Percentiles rank a stretch among this genome's conserved stretches.
Evolutionary conservation across 2,329 filamentous ascomycete species (phyloP).

Genomic region (Alternaria sp.): DNA sequence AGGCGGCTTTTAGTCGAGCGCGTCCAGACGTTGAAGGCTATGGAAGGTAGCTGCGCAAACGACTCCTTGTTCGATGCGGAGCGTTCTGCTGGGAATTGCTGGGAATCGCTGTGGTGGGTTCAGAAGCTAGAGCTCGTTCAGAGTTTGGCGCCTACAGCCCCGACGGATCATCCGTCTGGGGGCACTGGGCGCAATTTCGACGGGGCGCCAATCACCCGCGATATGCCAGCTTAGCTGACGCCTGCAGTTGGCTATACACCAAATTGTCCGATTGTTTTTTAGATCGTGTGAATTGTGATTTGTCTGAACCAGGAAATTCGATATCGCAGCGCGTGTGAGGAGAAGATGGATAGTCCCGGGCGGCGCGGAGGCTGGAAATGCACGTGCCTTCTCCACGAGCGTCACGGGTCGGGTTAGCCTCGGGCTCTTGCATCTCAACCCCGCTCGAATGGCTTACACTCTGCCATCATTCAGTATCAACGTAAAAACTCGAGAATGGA

Average conservation of each 20-base stretch:
- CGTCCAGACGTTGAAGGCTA: slow-evolving; percentile 3
- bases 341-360: neutral
- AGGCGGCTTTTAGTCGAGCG: slow-evolving; percentile 17
- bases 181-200: neutral
- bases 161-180: neutral
- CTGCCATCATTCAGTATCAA: too few species aligned
- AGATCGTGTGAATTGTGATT: slow-evolving; percentile 38
- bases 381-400: neutral
- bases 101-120: too few species aligned
- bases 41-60: slow-evolving; percentile 2
- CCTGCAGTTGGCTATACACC: slow-evolving; percentile 41
- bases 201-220: slow-evolving; percentile 18
- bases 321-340: neutral
- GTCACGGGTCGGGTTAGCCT: neutral
- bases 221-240: slow-evolving; percentile 14
- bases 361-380: neutral
- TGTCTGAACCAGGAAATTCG: slow-evolving; percentile 28
- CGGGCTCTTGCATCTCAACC: neutral
- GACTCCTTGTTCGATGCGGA: neutral
- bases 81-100: neutral
- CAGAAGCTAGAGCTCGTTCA: neutral
- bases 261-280: slow-evolving; percentile 17
- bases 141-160: neutral
- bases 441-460: neutral
- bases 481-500: too few species aligned